Conservation (phyloP, 345 rosid genomes). For the Eutrema yunnanense region DNA sequence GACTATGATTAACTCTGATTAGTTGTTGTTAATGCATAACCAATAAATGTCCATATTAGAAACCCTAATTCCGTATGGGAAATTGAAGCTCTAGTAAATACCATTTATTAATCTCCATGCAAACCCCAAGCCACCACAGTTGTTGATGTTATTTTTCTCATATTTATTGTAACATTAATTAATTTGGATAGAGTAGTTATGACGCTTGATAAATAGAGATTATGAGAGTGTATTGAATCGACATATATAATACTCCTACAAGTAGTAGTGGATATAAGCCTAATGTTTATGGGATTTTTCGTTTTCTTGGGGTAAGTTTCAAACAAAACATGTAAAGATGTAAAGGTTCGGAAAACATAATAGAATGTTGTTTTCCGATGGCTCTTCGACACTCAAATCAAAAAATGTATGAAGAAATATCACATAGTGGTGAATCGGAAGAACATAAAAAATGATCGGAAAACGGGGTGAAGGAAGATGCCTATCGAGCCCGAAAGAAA, state of each 20-base stretch:
- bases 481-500: too few relatives aligned
- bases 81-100: not conserved
- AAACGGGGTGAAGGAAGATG: too few relatives aligned
- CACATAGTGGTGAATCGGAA: too few relatives aligned
- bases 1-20: not conserved
- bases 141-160: not conserved
- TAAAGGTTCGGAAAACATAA: too few relatives aligned
- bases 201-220: not conserved
- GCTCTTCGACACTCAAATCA: too few relatives aligned
- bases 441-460: too few relatives aligned
- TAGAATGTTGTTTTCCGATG: too few relatives aligned
- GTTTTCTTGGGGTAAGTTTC: too few relatives aligned
- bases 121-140: not conserved
- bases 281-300: too few relatives aligned
- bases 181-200: not conserved
- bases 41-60: not conserved
- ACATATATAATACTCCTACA: not conserved
- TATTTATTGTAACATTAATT: not conserved
- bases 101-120: not conserved
- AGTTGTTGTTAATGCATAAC: not conserved
- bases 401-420: too few relatives aligned
- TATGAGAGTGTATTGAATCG: not conserved
- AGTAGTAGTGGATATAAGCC: not conserved
- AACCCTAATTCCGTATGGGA: conserved; percentile 5
- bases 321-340: too few relatives aligned